Conservation (phyloP, 345 rosid species). For the Gossypium rotundifolium region DNA sequence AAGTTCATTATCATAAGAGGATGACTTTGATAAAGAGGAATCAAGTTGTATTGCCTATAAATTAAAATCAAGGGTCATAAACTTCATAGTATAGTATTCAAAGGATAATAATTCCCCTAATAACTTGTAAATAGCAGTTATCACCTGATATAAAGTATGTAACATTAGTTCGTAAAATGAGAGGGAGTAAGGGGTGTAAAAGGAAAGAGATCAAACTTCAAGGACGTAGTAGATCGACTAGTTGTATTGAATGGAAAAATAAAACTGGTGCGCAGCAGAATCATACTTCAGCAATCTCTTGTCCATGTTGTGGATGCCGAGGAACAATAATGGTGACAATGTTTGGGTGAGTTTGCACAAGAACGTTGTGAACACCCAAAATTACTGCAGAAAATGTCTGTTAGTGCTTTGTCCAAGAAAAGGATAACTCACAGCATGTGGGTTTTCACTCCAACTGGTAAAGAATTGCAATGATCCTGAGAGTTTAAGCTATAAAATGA, state of each 20-base stretch:
- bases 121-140: not conserved
- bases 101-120: not conserved
- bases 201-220: not conserved
- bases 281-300: constrained; percentile 64
- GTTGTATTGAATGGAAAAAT: not conserved
- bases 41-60: not conserved
- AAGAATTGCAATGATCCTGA: not conserved
- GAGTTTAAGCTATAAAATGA: not conserved
- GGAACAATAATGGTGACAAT: constrained; percentile 65
- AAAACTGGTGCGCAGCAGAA: constrained; percentile 8
- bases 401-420: constrained; percentile 2
- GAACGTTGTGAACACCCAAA: constrained; percentile 52
- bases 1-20: not conserved
- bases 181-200: not conserved
- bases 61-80: not conserved
- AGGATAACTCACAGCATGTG: constrained; percentile 5
- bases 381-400: constrained; percentile 43
- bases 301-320: constrained; percentile 74
- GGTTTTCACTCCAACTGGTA: not conserved
- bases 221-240: not conserved
- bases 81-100: not conserved
- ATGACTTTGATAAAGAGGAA: not conserved
- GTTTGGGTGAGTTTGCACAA: constrained; percentile 43
- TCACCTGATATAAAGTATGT: not conserved
- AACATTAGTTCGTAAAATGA: not conserved